These are phyloP conservation scores for Acer yangbiense DNA, from an alignment of 345 rosid genomes.

Conservation along the genomic window DNA sequence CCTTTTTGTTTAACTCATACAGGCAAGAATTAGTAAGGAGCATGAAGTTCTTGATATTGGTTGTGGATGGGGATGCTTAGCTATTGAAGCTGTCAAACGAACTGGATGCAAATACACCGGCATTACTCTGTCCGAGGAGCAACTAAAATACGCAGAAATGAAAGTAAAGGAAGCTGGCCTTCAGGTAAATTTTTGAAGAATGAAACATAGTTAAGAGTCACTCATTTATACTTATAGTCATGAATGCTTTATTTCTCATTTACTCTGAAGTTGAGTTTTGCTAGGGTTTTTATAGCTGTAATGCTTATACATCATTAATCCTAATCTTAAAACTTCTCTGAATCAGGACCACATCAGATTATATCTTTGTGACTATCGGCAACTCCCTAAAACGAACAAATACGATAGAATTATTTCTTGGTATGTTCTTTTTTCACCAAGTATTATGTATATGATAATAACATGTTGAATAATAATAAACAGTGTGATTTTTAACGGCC, in stretches of 20 bases:
- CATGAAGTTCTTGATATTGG: constrained; percentile 88
- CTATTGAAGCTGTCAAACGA: constrained; percentile 75
- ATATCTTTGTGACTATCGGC: constrained; percentile 78
- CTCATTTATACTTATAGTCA: neutral
- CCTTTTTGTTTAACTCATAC: neutral
- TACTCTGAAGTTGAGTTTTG: no score
- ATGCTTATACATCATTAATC: no score
- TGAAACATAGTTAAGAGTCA: neutral
- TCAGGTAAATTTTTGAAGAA: constrained; percentile 42
- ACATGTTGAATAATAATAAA: constrained; percentile 2
- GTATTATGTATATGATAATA: neutral
- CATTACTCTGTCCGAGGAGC: constrained; percentile 77
- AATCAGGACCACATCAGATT: constrained; percentile 62
- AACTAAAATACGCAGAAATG: constrained; percentile 62
- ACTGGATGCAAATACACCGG: constrained; percentile 90
- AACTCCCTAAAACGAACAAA: constrained; percentile 49
- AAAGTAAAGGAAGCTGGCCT: constrained; percentile 88
- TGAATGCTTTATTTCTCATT: no score
- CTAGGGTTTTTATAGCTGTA: neutral
- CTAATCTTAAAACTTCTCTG: neutral
- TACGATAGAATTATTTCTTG: constrained; percentile 84
- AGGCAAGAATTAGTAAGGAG: constrained; percentile 59
- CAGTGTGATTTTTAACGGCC: constrained; percentile 3
- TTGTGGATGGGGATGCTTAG: constrained; percentile 91
- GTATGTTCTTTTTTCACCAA: constrained; percentile 34